These are phyloP conservation scores for Entomortierella chlamydospora DNA, from an alignment of 192 early-diverging fungal species.

Conservation along the genomic window DNA sequence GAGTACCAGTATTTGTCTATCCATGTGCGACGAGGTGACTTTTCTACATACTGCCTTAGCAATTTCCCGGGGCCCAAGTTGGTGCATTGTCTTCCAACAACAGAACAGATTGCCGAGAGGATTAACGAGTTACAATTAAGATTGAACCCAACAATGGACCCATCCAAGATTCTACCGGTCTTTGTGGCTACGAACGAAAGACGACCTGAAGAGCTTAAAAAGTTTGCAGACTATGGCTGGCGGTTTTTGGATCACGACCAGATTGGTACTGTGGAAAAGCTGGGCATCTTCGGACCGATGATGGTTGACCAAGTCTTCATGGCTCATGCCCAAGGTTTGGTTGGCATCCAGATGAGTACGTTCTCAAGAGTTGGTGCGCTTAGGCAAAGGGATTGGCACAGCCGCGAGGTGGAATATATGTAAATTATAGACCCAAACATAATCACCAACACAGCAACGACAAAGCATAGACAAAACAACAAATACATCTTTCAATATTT, in stretches of 20 bases:
- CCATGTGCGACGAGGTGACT: slow-evolving; percentile 49
- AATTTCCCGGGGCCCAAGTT: slow-evolving; percentile 34
- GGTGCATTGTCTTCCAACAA: slow-evolving; percentile 44
- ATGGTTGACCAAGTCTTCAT: slow-evolving; percentile 51
- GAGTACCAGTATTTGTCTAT: slow-evolving; percentile 26
- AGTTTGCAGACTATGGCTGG: slow-evolving; percentile 50
- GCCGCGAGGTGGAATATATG: slow-evolving; percentile 36
- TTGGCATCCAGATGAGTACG: slow-evolving; percentile 51
- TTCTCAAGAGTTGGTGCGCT: slow-evolving; percentile 50
- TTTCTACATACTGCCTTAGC: slow-evolving; percentile 27
- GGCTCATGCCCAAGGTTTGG: slow-evolving; percentile 43
- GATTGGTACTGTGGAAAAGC: slow-evolving; percentile 33
- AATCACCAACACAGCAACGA: not conserved
- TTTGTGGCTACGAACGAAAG: slow-evolving; percentile 52
- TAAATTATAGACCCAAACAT: too few species aligned
- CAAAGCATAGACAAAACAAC: not conserved
- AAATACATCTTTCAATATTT: not conserved
- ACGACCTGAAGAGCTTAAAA: slow-evolving; percentile 40
- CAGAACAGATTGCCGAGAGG: slow-evolving; percentile 39
- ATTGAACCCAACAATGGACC: slow-evolving; percentile 25
- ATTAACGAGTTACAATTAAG: slow-evolving; percentile 27
- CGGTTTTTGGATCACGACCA: slow-evolving; percentile 29
- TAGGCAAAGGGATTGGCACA: slow-evolving; percentile 37
- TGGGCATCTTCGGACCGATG: slow-evolving; percentile 47
- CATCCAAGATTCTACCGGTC: slow-evolving; percentile 33